phyloP scores from a whole-genome alignment of 768 basidiomycete species.

The Galerina sulciceps region DNA sequence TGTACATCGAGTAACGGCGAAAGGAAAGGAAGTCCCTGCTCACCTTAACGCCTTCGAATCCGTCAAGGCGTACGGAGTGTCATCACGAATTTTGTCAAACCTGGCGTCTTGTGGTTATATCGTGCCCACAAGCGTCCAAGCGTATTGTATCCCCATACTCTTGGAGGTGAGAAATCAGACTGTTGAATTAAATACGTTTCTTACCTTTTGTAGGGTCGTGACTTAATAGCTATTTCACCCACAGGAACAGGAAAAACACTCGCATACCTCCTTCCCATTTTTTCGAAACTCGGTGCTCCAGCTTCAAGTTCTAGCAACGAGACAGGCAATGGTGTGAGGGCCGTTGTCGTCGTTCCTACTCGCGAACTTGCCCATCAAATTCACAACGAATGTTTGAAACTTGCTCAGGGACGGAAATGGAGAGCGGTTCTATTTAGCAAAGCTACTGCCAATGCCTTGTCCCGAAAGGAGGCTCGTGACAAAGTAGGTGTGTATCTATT shows the following conservation, averaged over 20 bases:
- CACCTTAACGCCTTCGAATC: constrained; percentile 62
- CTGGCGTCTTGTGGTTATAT: constrained; percentile 62
- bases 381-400: constrained; percentile 84
- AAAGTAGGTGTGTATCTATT: constrained; percentile 71
- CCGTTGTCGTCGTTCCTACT: constrained; percentile 88
- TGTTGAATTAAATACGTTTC: constrained; percentile 1
- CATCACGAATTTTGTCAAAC: constrained; percentile 68
- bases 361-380: constrained; percentile 97
- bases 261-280: constrained; percentile 85
- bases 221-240: constrained; percentile 93
- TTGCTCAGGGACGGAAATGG: constrained; percentile 85
- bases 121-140: constrained; percentile 81
- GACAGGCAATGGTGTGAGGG: constrained; percentile 66
- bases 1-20: constrained; percentile 69
- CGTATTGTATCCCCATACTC: constrained; percentile 79
- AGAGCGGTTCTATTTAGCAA: constrained; percentile 83
- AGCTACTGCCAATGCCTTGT: constrained; percentile 82
- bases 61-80: constrained; percentile 60
- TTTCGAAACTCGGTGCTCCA: constrained; percentile 63
- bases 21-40: constrained; percentile 72
- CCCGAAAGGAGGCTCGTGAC: constrained; percentile 70
- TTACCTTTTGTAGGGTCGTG: constrained; percentile 58
- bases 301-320: constrained; percentile 48
- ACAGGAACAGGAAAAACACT: constrained; percentile 98
- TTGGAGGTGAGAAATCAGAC: constrained; percentile 58